Evolutionary conservation across 2,329 filamentous ascomycete species (phyloP), one percentile per base, ranked within the genome.

Genomic region (Dothiorella sarmentorum): DNA sequence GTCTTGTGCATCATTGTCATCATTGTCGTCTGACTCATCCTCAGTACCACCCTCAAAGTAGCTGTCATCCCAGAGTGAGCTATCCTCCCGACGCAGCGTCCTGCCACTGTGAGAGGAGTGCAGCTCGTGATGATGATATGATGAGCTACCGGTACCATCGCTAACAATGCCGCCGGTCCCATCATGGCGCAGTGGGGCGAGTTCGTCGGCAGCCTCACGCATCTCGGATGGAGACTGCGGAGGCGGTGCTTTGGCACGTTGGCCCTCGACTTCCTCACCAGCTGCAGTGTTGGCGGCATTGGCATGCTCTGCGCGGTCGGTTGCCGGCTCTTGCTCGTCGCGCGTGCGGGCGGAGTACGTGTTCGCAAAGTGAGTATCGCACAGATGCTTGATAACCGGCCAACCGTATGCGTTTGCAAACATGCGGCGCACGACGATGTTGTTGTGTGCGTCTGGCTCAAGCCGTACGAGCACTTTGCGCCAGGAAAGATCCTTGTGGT

Each of bases 381-480:
- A 93, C 18, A 97, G 77, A 74, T 99, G 94, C 74, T 97, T 92
- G 51, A 97, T 80, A 0, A 99, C 94, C 0, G 94, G 94, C 94
- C 94, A 99, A 2, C 94, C 94, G 67, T 96, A 96, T 0, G 94
- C 94, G 68, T 99, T 99, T 59, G 91, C 88, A 71, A 99, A 99
- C 87, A 91, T 96, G 58, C 94, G 87, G 15, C 94, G 88, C 22
- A 99, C 94, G 61, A 97, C 88, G 64, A 99, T 96, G 73, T 99
- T 99, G 75, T 99, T 99, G 76, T 99, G 94, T 0, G 94, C 94
- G 73, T 99, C 94, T 0, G 94, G 94, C 70, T 99, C 93, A 2
- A 99, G 80, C 56, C 94, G 89, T 13, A 99, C 94, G 3, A 99
- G 83, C 1, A 99, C 94, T 71, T 99, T 99, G 44, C 94, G 89